Evolutionary conservation across 1,139 yeast species (phyloP).

Genomic region (Sugiyamaella castrensis): DNA sequence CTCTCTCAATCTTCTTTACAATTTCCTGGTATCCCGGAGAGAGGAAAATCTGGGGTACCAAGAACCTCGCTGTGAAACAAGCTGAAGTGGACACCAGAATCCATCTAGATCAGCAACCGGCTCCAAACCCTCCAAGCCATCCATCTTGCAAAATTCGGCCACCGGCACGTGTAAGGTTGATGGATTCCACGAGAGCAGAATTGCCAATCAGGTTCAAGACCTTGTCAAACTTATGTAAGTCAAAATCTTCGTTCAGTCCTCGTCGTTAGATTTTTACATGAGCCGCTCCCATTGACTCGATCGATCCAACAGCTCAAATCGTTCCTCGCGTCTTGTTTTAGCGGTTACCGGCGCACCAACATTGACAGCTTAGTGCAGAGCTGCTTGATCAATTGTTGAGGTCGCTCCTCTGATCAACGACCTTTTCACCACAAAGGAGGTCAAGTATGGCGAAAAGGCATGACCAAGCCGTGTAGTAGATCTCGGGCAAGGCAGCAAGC

Average conservation of each 20-base stretch:
- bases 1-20: not conserved
- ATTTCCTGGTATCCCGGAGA: slow-evolving; percentile 5
- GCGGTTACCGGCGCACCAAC: slow-evolving; percentile 7
- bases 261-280: not conserved
- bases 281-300: slow-evolving; percentile 3
- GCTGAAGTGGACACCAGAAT: slow-evolving; percentile 10
- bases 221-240: slow-evolving; percentile 1
- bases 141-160: slow-evolving; percentile 10
- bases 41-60: slow-evolving; percentile 10
- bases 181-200: slow-evolving; percentile 7
- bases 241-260: not conserved
- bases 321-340: slow-evolving; percentile 3
- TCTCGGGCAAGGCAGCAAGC: slow-evolving; percentile 13
- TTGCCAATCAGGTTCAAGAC: slow-evolving; percentile 9
- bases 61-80: slow-evolving; percentile 8
- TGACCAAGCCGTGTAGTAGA: slow-evolving; percentile 9
- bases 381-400: slow-evolving; percentile 9
- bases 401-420: slow-evolving; percentile 11
- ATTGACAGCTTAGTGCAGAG: slow-evolving; percentile 7
- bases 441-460: slow-evolving; percentile 5
- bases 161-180: slow-evolving; percentile 1
- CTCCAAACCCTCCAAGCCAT: slow-evolving; percentile 11
- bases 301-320: not conserved
- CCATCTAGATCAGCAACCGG: slow-evolving; percentile 9
- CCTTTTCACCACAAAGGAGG: slow-evolving; percentile 1